Conservation (phyloP, 1,284 basidiomycete genomes). For the Heterobasidion parviporum region DNA sequence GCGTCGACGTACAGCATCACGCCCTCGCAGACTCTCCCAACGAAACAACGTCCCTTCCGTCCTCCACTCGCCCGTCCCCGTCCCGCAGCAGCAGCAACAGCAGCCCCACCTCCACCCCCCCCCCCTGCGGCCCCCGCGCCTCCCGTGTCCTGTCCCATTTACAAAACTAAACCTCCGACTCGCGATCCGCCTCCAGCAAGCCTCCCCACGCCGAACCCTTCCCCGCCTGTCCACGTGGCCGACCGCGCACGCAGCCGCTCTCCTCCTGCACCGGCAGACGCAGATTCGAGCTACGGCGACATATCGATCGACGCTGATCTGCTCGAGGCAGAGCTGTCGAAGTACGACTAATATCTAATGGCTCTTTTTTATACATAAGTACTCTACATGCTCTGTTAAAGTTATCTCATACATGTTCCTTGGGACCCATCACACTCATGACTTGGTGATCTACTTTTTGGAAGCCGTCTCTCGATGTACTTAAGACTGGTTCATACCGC, state of each 20-base stretch:
- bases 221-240: background rate
- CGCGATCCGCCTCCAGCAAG: background rate
- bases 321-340: background rate
- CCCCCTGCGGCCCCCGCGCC: background rate
- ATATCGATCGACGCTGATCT: background rate
- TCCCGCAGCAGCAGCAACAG: background rate
- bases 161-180: background rate
- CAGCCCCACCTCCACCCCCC: background rate
- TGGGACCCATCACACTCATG: too few relatives aligned
- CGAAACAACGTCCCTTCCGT: background rate
- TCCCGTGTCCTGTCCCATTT: background rate
- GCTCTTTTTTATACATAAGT: background rate
- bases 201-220: background rate
- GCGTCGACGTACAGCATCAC: background rate
- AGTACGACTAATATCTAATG: background rate
- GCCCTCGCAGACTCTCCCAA: constrained; percentile 1
- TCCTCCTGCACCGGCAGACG: background rate
- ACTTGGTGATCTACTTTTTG: too few relatives aligned
- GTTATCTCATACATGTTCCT: too few relatives aligned
- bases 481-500: too few relatives aligned
- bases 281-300: constrained; percentile 1
- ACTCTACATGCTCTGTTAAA: background rate
- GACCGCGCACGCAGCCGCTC: background rate
- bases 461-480: too few relatives aligned
- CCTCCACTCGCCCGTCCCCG: background rate